Evolutionary conservation across 2,329 filamentous ascomycete species (phyloP).

Genomic region (Trichoderma breve): DNA sequence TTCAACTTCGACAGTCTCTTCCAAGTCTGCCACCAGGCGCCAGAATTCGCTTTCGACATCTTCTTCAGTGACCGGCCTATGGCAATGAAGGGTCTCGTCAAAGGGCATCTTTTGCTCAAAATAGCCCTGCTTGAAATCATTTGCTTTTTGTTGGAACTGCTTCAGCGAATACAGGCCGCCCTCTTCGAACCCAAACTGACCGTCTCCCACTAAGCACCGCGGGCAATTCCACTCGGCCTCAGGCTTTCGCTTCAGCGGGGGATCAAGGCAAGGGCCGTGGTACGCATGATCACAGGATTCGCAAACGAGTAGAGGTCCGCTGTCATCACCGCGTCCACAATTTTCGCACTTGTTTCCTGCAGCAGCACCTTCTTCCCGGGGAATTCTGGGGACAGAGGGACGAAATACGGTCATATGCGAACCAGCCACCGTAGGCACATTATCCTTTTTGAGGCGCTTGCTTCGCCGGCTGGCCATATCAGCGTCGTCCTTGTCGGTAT

Average conservation of each 20-base stretch:
- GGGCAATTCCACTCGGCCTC: constrained; percentile 93
- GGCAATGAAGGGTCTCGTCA: constrained; percentile 78
- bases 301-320: constrained; percentile 70
- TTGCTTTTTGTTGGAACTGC: constrained; percentile 94
- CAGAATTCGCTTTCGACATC: constrained; percentile 97
- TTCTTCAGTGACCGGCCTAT: constrained; percentile 82
- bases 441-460: constrained; percentile 84
- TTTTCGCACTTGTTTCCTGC: constrained; percentile 73
- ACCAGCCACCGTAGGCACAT: constrained; percentile 81
- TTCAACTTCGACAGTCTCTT: constrained; percentile 95
- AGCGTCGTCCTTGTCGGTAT: constrained; percentile 53
- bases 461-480: constrained; percentile 75
- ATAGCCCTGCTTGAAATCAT: constrained; percentile 90
- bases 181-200: constrained; percentile 96
- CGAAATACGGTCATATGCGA: constrained; percentile 96
- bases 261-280: constrained; percentile 86
- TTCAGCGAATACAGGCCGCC: constrained; percentile 92
- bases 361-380: constrained; percentile 50
- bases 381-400: constrained; percentile 68
- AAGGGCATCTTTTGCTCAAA: constrained; percentile 89
- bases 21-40: constrained; percentile 88
- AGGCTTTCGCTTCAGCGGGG: constrained; percentile 72
- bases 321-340: constrained; percentile 77
- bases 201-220: constrained; percentile 89
- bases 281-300: constrained; percentile 89